phyloP scores from a whole-genome alignment of 2,329 filamentous ascomycete species.

The Colletotrichum godetiae region DNA sequence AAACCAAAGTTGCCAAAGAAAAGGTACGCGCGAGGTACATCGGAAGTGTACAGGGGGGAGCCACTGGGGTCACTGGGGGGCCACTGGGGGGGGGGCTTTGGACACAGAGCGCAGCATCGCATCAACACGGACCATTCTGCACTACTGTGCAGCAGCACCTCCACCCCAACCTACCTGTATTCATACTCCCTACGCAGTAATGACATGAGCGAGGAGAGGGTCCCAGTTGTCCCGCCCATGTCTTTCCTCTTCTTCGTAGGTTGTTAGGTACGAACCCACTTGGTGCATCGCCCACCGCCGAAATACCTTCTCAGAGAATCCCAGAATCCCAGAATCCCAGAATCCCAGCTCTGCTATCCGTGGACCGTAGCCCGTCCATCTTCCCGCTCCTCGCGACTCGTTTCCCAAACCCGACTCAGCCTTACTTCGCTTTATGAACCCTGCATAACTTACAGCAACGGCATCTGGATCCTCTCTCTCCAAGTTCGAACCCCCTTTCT shows the following conservation, averaged over 20 bases:
- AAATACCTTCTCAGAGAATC: neutral
- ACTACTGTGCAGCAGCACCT: neutral
- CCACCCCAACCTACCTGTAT: neutral
- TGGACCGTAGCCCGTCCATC: neutral
- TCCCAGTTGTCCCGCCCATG: neutral
- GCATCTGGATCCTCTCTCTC: neutral
- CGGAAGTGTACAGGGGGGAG: neutral
- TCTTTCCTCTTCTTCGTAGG: neutral
- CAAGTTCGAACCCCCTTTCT: slow-evolving; percentile 1
- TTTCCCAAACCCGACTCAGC: slow-evolving; percentile 15
- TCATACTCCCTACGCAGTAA: too few relatives aligned
- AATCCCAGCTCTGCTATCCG: neutral
- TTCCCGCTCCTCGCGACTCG: slow-evolving; percentile 26
- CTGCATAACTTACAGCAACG: slow-evolving; percentile 5
- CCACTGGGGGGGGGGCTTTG: too few relatives aligned
- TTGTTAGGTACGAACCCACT: slow-evolving; percentile 1
- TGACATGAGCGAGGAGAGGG: too few relatives aligned
- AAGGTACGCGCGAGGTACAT: neutral
- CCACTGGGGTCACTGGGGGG: neutral
- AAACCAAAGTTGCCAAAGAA: neutral
- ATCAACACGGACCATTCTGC: slow-evolving; percentile 25
- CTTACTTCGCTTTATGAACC: slow-evolving; percentile 32
- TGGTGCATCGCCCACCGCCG: slow-evolving; percentile 35
- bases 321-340: neutral
- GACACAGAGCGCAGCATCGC: slow-evolving; percentile 6